Conservation (phyloP, 352 stramenopile genomes). For the Phytophthora palmivora region DNA sequence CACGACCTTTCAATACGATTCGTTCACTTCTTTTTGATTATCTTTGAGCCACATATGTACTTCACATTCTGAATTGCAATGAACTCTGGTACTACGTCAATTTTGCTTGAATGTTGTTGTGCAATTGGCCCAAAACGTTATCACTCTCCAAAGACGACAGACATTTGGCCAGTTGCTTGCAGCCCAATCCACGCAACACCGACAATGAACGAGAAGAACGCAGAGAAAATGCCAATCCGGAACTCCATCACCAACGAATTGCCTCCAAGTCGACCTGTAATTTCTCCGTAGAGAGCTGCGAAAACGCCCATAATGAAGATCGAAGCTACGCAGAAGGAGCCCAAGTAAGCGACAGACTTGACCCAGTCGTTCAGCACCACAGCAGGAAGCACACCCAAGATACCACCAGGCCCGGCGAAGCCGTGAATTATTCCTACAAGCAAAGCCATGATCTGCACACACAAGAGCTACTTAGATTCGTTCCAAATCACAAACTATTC, state of each 20-base stretch:
- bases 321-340: constrained; percentile 88
- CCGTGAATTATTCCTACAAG: constrained; percentile 90
- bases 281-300: constrained; percentile 83
- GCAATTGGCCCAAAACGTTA: too few relatives aligned
- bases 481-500: neutral
- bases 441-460: constrained; percentile 68
- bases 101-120: too few relatives aligned
- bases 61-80: too few relatives aligned
- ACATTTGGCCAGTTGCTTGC: constrained; percentile 70
- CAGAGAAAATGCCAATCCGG: constrained; percentile 75
- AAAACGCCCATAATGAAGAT: constrained; percentile 93
- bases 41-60: too few relatives aligned
- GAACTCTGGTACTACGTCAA: too few relatives aligned
- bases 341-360: constrained; percentile 85
- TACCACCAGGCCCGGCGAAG: constrained; percentile 78
- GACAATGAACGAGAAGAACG: constrained; percentile 75
- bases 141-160: constrained; percentile 70
- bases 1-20: too few relatives aligned
- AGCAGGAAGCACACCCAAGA: constrained; percentile 88
- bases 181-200: constrained; percentile 83
- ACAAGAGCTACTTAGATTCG: constrained; percentile 4
- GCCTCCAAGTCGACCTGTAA: constrained; percentile 61
- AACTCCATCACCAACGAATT: constrained; percentile 68
- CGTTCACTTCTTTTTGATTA: too few relatives aligned
- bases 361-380: constrained; percentile 49